These are phyloP conservation scores for Drosera spatulata DNA, from an alignment of 179 eudicot genomes.

Conservation along the genomic window DNA sequence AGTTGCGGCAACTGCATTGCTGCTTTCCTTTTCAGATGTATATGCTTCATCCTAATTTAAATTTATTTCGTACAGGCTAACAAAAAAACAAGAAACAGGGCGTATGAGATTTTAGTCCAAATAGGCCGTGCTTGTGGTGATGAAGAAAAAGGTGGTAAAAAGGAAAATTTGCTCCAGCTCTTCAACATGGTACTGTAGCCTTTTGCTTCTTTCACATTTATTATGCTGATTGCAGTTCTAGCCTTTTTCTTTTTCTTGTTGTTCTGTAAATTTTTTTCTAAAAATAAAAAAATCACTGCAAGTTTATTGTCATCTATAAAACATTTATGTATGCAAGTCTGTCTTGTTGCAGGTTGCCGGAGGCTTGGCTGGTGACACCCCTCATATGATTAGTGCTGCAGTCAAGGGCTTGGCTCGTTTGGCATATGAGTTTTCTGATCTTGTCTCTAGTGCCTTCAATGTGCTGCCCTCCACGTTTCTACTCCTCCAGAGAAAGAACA, in stretches of 20 bases:
- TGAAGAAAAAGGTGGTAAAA: slow-evolving; percentile 64
- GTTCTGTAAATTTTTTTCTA: too few relatives aligned
- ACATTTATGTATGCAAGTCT: neutral
- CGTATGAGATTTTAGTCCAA: slow-evolving; percentile 89
- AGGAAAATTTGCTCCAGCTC: slow-evolving; percentile 53
- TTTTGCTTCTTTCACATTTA: neutral
- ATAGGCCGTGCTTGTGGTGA: slow-evolving; percentile 87
- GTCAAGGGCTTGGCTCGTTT: slow-evolving; percentile 96
- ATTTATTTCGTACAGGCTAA: slow-evolving; percentile 44
- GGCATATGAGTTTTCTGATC: slow-evolving; percentile 93
- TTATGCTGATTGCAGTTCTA: neutral
- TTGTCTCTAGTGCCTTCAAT: slow-evolving; percentile 59
- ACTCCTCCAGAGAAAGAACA: slow-evolving; percentile 74
- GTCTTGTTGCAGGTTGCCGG: slow-evolving; percentile 58
- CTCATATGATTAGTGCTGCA: slow-evolving; percentile 96
- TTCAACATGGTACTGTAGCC: slow-evolving; percentile 57
- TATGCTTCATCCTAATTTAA: neutral
- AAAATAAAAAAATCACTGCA: too few relatives aligned
- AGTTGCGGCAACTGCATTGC: neutral
- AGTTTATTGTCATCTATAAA: neutral
- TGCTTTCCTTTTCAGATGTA: neutral
- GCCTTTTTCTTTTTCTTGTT: neutral
- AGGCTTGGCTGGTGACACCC: slow-evolving; percentile 81
- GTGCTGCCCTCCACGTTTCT: slow-evolving; percentile 78
- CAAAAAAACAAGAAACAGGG: slow-evolving; percentile 88